phyloP scores from a whole-genome alignment of 805 yeast species.

The Ascoidea tarda region DNA sequence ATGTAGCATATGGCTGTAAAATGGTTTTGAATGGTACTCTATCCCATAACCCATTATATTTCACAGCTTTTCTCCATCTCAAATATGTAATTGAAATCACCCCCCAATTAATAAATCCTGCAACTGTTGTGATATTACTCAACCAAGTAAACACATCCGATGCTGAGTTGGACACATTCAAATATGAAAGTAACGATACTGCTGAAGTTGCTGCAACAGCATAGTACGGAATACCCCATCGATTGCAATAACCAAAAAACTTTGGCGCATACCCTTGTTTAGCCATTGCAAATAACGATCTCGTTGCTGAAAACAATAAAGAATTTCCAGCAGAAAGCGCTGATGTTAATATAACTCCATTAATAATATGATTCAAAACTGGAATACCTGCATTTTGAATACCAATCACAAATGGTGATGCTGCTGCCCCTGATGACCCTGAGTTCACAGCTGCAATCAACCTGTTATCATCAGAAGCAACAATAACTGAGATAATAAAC shows the following conservation, averaged over 20 bases:
- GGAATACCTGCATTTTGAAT: constrained; percentile 54
- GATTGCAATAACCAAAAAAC: constrained; percentile 31
- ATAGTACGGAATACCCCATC: constrained; percentile 43
- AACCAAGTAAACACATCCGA: constrained; percentile 50
- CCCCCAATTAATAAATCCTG: constrained; percentile 58
- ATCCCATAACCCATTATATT: constrained; percentile 26
- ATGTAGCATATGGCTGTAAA: constrained; percentile 56
- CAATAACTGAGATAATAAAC: constrained; percentile 55
- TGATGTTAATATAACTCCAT: constrained; percentile 53
- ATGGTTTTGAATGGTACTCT: constrained; percentile 55
- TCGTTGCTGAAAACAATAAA: constrained; percentile 56
- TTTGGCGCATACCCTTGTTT: constrained; percentile 42
- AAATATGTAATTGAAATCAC: constrained; percentile 45
- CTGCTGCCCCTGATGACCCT: constrained; percentile 25
- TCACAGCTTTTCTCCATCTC: constrained; percentile 48
- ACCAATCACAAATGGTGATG: constrained; percentile 66
- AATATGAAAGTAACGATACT: constrained; percentile 44
- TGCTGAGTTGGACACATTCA: constrained; percentile 36
- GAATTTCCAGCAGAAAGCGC: constrained; percentile 74
- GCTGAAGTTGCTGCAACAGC: constrained; percentile 40
- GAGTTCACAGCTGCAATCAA: constrained; percentile 15
- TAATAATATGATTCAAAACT: constrained; percentile 54
- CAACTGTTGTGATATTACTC: constrained; percentile 49
- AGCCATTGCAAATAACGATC: constrained; percentile 56
- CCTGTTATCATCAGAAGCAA: constrained; percentile 52